A percentile compares a stretch with the other conserved stretches of the same genome.
Conservation (phyloP, 2,329 filamentous ascomycete genomes). For the Zymoseptoria passerinii region DNA sequence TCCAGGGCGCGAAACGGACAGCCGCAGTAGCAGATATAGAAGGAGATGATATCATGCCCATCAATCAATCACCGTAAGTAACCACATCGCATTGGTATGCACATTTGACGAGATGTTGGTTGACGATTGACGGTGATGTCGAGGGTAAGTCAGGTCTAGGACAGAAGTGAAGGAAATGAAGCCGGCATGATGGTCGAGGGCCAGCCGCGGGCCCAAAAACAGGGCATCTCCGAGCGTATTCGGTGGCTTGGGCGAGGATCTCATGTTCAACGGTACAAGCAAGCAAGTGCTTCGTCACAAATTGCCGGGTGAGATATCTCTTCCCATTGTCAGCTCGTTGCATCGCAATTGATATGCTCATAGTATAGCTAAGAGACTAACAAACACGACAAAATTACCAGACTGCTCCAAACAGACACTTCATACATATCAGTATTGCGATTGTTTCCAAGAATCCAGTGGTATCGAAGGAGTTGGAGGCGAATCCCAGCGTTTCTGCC, state of each 20-base stretch:
- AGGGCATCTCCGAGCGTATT: neutral
- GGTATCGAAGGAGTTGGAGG: too few species aligned
- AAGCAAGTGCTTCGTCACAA: neutral
- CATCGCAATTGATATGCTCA: neutral
- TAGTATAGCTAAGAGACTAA: neutral
- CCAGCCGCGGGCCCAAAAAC: too few species aligned
- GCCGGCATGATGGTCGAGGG: neutral
- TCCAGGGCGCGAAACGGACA: neutral
- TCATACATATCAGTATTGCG: too few species aligned
- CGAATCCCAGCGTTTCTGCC: too few species aligned
- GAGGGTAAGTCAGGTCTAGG: neutral
- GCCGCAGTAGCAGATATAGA: neutral
- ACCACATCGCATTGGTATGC: neutral
- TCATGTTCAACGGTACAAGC: neutral
- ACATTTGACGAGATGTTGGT: neutral
- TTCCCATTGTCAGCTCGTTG: neutral
- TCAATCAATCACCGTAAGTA: neutral
- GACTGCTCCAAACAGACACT: neutral
- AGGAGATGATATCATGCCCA: neutral
- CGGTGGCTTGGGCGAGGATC: neutral
- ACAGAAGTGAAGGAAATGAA: neutral
- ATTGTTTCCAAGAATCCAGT: too few species aligned
- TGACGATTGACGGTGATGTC: neutral
- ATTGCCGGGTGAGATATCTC: neutral
- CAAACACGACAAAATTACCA: neutral